These are phyloP conservation scores for Entomortierella parvispora DNA, from an alignment of 192 early-diverging fungal genomes.

Conservation along the genomic window DNA sequence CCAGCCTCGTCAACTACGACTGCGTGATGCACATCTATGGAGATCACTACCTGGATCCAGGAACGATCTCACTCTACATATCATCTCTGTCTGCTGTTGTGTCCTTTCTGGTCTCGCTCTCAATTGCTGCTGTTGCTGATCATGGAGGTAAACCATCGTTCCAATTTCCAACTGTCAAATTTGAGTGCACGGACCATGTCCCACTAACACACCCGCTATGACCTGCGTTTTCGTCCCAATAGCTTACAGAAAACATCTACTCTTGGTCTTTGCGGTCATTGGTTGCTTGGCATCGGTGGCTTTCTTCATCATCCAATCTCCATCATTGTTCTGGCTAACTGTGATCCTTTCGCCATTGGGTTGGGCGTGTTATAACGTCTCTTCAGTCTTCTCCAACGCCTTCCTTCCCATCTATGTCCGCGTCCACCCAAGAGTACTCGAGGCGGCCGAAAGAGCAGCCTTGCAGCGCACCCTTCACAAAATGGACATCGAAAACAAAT, in stretches of 20 bases:
- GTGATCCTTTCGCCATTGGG: conserved; percentile 26
- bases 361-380: conserved; percentile 56
- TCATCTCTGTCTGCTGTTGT: conserved; percentile 49
- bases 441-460: conserved; percentile 13
- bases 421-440: conserved; percentile 52
- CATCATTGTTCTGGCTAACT: conserved; percentile 24
- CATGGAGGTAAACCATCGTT: conserved; percentile 20
- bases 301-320: conserved; percentile 29
- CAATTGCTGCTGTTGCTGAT: conserved; percentile 56
- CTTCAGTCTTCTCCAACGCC: conserved; percentile 62
- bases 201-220: neutral
- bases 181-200: neutral
- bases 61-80: conserved; percentile 49
- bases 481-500: conserved; percentile 23
- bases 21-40: conserved; percentile 47
- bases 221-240: neutral
- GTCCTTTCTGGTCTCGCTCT: conserved; percentile 51
- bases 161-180: neutral
- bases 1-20: conserved; percentile 4
- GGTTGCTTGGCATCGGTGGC: conserved; percentile 36
- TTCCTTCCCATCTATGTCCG: conserved; percentile 59
- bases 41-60: conserved; percentile 37
- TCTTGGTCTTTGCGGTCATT: conserved; percentile 44
- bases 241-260: conserved; percentile 35
- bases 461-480: neutral